Conservation (phyloP, 164 flowering plant genomes). For the Vitis riparia region DNA sequence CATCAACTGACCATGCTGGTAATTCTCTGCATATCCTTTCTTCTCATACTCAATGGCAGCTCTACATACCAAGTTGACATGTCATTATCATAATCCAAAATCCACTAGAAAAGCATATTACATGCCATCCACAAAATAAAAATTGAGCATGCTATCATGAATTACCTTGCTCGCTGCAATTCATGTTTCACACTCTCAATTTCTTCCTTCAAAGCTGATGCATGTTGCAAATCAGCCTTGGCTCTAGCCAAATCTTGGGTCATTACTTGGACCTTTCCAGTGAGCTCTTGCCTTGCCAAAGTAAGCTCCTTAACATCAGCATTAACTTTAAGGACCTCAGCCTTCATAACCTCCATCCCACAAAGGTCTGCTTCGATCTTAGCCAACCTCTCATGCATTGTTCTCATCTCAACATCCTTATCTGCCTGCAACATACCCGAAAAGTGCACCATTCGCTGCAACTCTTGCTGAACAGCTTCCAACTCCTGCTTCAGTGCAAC, state of each 20-base stretch:
- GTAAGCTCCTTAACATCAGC: slow-evolving; percentile 72
- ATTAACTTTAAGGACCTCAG: slow-evolving; percentile 66
- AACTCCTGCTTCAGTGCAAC: slow-evolving; percentile 92
- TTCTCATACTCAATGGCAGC: slow-evolving; percentile 92
- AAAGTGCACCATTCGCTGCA: slow-evolving; percentile 53
- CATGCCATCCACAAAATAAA: not conserved
- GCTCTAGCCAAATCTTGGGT: slow-evolving; percentile 64
- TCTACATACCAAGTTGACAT: slow-evolving; percentile 32
- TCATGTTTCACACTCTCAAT: slow-evolving; percentile 77
- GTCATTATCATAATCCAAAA: not conserved
- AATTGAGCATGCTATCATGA: not conserved
- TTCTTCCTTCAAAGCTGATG: slow-evolving; percentile 66
- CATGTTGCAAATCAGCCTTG: slow-evolving; percentile 67
- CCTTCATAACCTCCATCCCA: slow-evolving; percentile 66
- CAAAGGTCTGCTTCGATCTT: slow-evolving; percentile 73
- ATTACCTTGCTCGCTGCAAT: slow-evolving; percentile 81
- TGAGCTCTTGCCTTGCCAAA: slow-evolving; percentile 65
- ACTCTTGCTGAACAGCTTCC: slow-evolving; percentile 67
- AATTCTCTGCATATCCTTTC: slow-evolving; percentile 87
- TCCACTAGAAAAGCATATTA: not conserved
- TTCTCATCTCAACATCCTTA: slow-evolving; percentile 71
- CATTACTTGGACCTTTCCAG: slow-evolving; percentile 60
- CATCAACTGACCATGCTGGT: slow-evolving; percentile 90
- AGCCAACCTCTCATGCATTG: slow-evolving; percentile 65
- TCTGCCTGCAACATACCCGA: slow-evolving; percentile 55